Evolutionary conservation across 495 filamentous ascomycete genomes (phyloP).

Genomic region (Penicillium egyptiacum): DNA sequence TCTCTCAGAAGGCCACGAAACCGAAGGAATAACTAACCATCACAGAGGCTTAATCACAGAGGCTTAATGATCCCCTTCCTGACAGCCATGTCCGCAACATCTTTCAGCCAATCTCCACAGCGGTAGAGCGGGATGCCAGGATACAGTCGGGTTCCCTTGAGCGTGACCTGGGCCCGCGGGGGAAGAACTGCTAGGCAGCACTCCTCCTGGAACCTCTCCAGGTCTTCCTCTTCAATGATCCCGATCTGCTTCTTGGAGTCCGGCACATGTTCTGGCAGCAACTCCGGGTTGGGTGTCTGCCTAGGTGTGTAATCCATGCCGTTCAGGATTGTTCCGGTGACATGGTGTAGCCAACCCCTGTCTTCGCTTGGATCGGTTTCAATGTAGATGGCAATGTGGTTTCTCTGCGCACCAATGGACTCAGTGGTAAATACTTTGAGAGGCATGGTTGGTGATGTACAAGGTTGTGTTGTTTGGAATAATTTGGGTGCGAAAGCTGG

Average conservation of each 20-base stretch:
- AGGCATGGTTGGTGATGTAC: conserved; percentile 1
- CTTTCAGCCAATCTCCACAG: conserved; percentile 15
- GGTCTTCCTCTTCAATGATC: conserved; percentile 11
- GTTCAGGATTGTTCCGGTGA: conserved; percentile 16
- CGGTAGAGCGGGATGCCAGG: conserved; percentile 15
- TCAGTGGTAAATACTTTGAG: conserved; percentile 13
- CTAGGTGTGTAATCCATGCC: conserved; percentile 14
- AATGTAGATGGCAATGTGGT: conserved; percentile 17
- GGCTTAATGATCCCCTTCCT: conserved; percentile 19
- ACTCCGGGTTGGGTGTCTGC: conserved; percentile 5
- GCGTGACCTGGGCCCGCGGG: conserved; percentile 14
- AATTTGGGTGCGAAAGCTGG: neutral
- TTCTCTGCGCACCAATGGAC: conserved; percentile 5
- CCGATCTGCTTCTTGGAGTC: conserved; percentile 11
- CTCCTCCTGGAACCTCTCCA: conserved; percentile 4
- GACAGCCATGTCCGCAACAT: conserved; percentile 19
- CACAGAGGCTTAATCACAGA: neutral
- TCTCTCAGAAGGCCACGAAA: neutral
- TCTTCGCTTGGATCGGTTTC: conserved; percentile 12
- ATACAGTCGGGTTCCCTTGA: conserved; percentile 4
- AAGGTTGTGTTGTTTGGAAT: neutral
- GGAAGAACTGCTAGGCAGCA: conserved; percentile 8
- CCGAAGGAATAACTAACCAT: neutral
- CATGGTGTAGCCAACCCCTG: conserved; percentile 11
- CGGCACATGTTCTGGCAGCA: conserved; percentile 7